Evolutionary conservation across 495 filamentous ascomycete species (phyloP), one percentile per base, ranked within the genome.

Genomic region (Parachaetomium inaequale): DNA sequence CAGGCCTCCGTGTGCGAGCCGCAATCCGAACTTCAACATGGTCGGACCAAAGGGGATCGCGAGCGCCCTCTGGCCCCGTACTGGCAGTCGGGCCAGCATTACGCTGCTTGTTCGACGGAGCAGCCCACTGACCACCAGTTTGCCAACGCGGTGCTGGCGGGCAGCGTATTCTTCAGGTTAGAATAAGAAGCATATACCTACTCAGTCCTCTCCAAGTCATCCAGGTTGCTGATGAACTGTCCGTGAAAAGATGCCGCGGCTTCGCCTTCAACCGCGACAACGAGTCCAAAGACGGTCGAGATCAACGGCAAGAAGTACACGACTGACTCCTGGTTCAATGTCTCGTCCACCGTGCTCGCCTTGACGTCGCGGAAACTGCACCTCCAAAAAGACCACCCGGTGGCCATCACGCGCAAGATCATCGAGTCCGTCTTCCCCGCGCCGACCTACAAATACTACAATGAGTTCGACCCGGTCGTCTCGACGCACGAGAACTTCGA

Each of bases 401-500:
- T 98, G 29, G 82, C 85, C 60, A 94, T 98, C 69, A 98, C 94
- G 5, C 87, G 95, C 45, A 82, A 89, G 63, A 85, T 98, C 59
- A 92, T 98, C 67, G 93, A 98, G 75, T 92, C 91, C 58, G 85
- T 86, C 65, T 98, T 98, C 73, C 85, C 91, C 1, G 64, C 69
- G 4, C 85, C 89, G 2, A 83, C 78, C 15, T 98, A 85, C 78
- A 87, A 84, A 36, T 82, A 87, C 70, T 85, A 97, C 80, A 90
- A 89, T 63, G 76, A 83, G 42, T 84, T 92, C 69, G 85, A 86
- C 65, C 93, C 94, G 11, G 85, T 96, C 58, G 94, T 98, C n/a
- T 84, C 87, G 25, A 89, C 90, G 3, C 70, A 81, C 25, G 86
- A 96, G 71, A 98, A 98, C 73, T 98, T 98, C 70, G 95, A 98